These are phyloP conservation scores for Crepidotus variabilis DNA, from an alignment of 768 basidiomycete species.

Conservation along the genomic window DNA sequence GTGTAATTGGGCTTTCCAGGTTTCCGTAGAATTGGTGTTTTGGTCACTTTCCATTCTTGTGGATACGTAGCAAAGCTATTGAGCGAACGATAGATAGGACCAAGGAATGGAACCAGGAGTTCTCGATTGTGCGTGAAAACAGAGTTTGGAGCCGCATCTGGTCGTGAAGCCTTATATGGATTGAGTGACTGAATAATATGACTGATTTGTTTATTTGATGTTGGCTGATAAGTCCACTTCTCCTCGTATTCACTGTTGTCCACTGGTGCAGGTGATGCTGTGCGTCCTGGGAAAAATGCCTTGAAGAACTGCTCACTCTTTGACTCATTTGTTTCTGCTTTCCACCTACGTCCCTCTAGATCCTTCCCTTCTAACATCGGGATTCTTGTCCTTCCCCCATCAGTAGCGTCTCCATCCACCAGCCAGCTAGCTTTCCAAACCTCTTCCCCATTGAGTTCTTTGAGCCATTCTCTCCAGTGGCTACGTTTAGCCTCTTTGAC, in stretches of 20 bases:
- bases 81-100: slow-evolving; percentile 25
- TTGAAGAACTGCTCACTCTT: slow-evolving; percentile 6
- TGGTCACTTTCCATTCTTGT: slow-evolving; percentile 6
- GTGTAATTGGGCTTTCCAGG: slow-evolving; percentile 31
- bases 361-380: slow-evolving; percentile 11
- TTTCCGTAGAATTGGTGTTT: slow-evolving; percentile 29
- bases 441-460: slow-evolving; percentile 4
- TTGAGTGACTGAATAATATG: slow-evolving; percentile 20
- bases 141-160: slow-evolving; percentile 21
- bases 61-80: slow-evolving; percentile 21
- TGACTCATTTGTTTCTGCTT: slow-evolving; percentile 2
- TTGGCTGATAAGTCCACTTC: neutral
- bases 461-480: slow-evolving; percentile 25
- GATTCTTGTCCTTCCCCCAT: slow-evolving; percentile 20
- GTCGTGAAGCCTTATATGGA: slow-evolving; percentile 27
- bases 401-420: slow-evolving; percentile 7
- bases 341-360: neutral
- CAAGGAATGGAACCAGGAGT: slow-evolving; percentile 22
- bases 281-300: slow-evolving; percentile 17
- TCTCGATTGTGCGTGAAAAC: slow-evolving; percentile 20
- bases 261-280: neutral
- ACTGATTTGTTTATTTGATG: slow-evolving; percentile 13
- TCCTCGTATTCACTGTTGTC: neutral
- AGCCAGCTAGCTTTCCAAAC: slow-evolving; percentile 20
- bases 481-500: slow-evolving; percentile 17